phyloP scores from a whole-genome alignment of 1,139 yeast genomes.

The Barnettozyma hawaiiensis region DNA sequence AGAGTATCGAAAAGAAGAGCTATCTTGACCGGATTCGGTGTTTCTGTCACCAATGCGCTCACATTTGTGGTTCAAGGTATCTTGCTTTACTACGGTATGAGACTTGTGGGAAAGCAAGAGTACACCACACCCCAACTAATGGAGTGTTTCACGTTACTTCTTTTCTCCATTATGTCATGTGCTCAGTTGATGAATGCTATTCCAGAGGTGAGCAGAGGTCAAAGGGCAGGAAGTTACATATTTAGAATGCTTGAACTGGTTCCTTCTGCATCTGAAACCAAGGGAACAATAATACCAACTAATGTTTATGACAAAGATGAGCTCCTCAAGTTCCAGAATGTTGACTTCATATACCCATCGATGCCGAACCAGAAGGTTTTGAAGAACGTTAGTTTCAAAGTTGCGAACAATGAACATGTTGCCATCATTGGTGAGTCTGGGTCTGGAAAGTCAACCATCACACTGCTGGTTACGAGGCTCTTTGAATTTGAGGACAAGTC shows the following conservation, averaged over 20 bases:
- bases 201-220: constrained; percentile 76
- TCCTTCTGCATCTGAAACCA: constrained; percentile 28
- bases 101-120: constrained; percentile 49
- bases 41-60: constrained; percentile 50
- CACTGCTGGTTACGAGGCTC: constrained; percentile 48
- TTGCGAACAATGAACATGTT: constrained; percentile 44
- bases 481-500: constrained; percentile 36
- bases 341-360: constrained; percentile 45
- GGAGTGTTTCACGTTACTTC: constrained; percentile 63
- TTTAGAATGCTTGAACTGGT: constrained; percentile 38
- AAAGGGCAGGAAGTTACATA: constrained; percentile 59
- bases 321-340: constrained; percentile 37
- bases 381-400: constrained; percentile 34
- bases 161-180: constrained; percentile 68
- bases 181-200: constrained; percentile 53
- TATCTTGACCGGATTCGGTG: constrained; percentile 50
- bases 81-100: constrained; percentile 71
- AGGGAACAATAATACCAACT: constrained; percentile 25
- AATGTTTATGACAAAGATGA: constrained; percentile 1
- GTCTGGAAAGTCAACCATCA: constrained; percentile 71
- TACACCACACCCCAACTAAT: constrained; percentile 55
- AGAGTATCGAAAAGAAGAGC: constrained; percentile 44
- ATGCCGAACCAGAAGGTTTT: constrained; percentile 30
- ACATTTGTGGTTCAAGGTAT: constrained; percentile 61
- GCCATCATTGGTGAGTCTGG: constrained; percentile 77